phyloP scores from a whole-genome alignment of 345 rosid species.

The Lepidium didymum region DNA sequence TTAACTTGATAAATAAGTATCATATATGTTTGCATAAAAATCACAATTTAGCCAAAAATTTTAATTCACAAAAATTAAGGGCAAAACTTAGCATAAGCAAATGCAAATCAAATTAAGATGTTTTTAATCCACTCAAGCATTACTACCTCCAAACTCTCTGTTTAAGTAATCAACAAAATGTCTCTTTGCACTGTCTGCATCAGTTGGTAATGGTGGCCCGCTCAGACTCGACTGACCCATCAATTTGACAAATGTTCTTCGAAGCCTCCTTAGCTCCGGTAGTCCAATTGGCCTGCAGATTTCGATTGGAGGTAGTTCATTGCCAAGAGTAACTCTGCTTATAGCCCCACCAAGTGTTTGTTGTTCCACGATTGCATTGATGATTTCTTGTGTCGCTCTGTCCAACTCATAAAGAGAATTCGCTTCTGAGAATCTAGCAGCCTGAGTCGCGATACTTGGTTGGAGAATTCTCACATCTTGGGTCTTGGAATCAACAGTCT shows the following conservation, averaged over 20 bases:
- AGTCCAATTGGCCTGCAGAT: slow-evolving; percentile 69
- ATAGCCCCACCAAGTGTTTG: slow-evolving; percentile 66
- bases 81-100: neutral
- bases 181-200: slow-evolving; percentile 81
- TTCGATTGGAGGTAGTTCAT: slow-evolving; percentile 48
- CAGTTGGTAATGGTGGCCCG: slow-evolving; percentile 79
- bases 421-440: slow-evolving; percentile 56
- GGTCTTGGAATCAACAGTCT: slow-evolving; percentile 60
- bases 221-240: slow-evolving; percentile 88
- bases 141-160: slow-evolving; percentile 58
- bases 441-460: slow-evolving; percentile 92
- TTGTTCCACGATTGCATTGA: slow-evolving; percentile 66
- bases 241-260: slow-evolving; percentile 76
- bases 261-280: slow-evolving; percentile 80
- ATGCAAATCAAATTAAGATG: neutral
- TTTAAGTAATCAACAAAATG: slow-evolving; percentile 92
- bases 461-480: slow-evolving; percentile 76
- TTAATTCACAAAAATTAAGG: neutral
- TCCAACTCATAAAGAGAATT: slow-evolving; percentile 84
- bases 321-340: slow-evolving; percentile 51
- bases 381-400: slow-evolving; percentile 83
- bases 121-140: slow-evolving; percentile 24
- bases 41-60: neutral
- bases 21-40: neutral
- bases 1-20: neutral